Conservation (phyloP, 2,329 filamentous ascomycete genomes). For the Pyricularia sp. region DNA sequence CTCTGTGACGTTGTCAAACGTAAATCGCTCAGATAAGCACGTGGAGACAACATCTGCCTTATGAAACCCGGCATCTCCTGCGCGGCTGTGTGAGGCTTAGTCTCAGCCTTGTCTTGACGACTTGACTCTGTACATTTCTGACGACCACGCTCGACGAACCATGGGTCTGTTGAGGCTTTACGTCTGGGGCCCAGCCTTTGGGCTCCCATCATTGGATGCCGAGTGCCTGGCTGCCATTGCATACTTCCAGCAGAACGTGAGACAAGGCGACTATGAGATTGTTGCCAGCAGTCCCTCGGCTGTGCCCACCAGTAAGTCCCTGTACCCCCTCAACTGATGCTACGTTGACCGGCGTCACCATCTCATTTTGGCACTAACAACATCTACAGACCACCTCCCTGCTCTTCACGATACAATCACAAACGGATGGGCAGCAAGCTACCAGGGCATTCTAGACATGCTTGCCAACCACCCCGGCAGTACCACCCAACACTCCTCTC, state of each 20-base stretch:
- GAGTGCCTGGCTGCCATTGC: constrained; percentile 81
- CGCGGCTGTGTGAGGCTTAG: background rate
- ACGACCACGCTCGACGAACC: background rate
- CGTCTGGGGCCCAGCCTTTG: constrained; percentile 84
- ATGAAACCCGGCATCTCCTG: background rate
- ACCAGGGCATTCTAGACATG: constrained; percentile 49
- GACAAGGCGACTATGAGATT: constrained; percentile 53
- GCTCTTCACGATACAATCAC: constrained; percentile 40
- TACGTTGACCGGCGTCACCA: background rate
- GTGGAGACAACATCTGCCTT: background rate
- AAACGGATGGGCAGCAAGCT: constrained; percentile 48
- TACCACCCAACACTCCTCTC: background rate
- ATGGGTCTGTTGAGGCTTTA: constrained; percentile 61
- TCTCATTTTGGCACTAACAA: constrained; percentile 4
- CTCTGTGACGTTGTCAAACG: background rate
- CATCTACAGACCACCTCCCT: constrained; percentile 40
- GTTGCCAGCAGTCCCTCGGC: constrained; percentile 62
- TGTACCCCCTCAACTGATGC: constrained; percentile 7
- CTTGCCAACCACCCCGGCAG: constrained; percentile 24
- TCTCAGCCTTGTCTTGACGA: background rate
- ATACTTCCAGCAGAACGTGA: constrained; percentile 58
- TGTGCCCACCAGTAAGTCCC: constrained; percentile 57
- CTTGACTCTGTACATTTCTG: background rate
- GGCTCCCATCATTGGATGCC: constrained; percentile 80
- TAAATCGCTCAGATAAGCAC: background rate